Conservation (phyloP, 768 basidiomycete genomes). For the Plicaturopsis crispa region DNA sequence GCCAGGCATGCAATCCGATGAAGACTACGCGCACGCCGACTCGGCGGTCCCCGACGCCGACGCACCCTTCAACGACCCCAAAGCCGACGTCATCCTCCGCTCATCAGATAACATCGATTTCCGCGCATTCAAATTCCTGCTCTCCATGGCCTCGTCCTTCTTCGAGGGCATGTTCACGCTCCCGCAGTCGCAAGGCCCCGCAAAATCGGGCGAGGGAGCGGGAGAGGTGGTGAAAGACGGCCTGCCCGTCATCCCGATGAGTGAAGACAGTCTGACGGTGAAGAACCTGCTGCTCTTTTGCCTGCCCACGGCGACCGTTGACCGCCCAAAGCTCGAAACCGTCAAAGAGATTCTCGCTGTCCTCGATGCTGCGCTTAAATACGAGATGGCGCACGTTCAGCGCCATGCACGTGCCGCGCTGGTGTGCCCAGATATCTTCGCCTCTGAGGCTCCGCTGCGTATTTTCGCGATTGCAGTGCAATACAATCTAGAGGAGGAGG, state of each 20-base stretch:
- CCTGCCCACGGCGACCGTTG: conserved; percentile 27
- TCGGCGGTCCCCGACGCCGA: background rate
- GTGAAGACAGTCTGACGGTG: conserved; percentile 36
- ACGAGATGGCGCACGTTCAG: conserved; percentile 17
- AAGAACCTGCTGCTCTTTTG: conserved; percentile 36
- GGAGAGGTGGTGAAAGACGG: conserved; percentile 23
- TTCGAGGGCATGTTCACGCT: conserved; percentile 49
- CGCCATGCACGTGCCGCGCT: conserved; percentile 8
- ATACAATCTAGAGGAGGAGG: conserved; percentile 8
- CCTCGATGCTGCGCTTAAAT: conserved; percentile 13
- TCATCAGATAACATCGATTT: conserved; percentile 40
- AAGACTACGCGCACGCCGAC: background rate
- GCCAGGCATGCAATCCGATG: no score
- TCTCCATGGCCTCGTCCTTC: conserved; percentile 50
- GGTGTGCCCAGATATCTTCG: conserved; percentile 9
- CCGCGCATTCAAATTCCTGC: conserved; percentile 44
- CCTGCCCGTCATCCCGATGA: conserved; percentile 38
- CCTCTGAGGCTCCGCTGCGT: conserved; percentile 11
- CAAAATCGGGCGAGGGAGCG: conserved; percentile 9
- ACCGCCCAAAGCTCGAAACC: background rate
- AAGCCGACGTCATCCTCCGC: conserved; percentile 47
- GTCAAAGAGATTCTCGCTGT: conserved; percentile 7
- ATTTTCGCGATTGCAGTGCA: conserved; percentile 14
- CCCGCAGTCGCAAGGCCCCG: conserved; percentile 25
- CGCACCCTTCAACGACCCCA: conserved; percentile 38